phyloP scores from a whole-genome alignment of 2,329 filamentous ascomycete species.

The Aureobasidium sp. region DNA sequence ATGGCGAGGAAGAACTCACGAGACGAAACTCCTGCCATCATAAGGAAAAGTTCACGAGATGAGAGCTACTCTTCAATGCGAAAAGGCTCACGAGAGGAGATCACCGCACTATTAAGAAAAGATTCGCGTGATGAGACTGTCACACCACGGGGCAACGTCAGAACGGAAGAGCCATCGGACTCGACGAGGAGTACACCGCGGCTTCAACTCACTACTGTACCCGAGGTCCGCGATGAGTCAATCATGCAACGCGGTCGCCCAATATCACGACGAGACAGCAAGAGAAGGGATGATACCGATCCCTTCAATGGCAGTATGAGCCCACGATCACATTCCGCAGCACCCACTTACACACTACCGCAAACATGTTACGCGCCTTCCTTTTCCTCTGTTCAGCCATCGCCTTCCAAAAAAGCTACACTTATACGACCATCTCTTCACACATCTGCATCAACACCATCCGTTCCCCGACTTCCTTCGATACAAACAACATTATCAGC shows the following conservation, averaged over 20 bases:
- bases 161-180: not conserved
- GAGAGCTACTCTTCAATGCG: not conserved
- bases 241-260: slow-evolving; percentile 5
- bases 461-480: not conserved
- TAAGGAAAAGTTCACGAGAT: not conserved
- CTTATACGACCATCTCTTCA: not conserved
- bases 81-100: not conserved
- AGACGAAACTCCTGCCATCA: not conserved
- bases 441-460: not conserved
- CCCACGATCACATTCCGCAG: not conserved
- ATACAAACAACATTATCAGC: not conserved
- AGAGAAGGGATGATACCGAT: not conserved
- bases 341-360: not conserved
- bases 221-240: not conserved
- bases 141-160: not conserved
- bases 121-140: not conserved
- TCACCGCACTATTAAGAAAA: not conserved
- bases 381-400: not conserved
- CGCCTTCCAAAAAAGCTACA: not conserved
- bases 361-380: slow-evolving; percentile 1
- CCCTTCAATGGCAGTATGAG: not conserved
- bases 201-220: not conserved
- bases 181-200: not conserved
- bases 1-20: slow-evolving; percentile 6
- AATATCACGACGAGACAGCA: not conserved